These are phyloP conservation scores for Apiospora saccharicola DNA, from an alignment of 2,329 filamentous ascomycete genomes.

Conservation along the genomic window DNA sequence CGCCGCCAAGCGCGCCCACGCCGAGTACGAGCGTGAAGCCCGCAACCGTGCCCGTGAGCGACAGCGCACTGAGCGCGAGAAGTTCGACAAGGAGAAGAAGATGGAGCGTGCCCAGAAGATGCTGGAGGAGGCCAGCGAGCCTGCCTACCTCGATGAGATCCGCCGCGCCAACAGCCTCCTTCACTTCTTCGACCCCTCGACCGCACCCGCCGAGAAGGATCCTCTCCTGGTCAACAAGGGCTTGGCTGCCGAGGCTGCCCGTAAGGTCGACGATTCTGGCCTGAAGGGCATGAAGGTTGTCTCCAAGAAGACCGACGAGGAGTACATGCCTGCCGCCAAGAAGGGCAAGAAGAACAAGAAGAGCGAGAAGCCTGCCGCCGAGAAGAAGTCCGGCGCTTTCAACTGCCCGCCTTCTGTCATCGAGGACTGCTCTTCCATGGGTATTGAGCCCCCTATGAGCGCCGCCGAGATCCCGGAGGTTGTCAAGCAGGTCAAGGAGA, in stretches of 20 bases:
- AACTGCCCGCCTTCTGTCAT: slow-evolving; percentile 91
- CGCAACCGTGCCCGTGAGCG: slow-evolving; percentile 80
- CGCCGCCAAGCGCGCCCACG: slow-evolving; percentile 80
- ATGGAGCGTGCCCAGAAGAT: slow-evolving; percentile 79
- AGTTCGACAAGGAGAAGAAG: slow-evolving; percentile 73
- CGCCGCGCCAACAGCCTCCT: slow-evolving; percentile 86
- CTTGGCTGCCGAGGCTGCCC: slow-evolving; percentile 79
- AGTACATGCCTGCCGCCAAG: slow-evolving; percentile 82
- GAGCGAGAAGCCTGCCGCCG: slow-evolving; percentile 58
- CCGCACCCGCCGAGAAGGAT: slow-evolving; percentile 68
- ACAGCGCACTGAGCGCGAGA: slow-evolving; percentile 81
- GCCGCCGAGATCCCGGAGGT: slow-evolving; percentile 80
- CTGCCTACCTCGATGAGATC: slow-evolving; percentile 93
- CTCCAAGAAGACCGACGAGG: slow-evolving; percentile 89
- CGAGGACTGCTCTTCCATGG: slow-evolving; percentile 85
- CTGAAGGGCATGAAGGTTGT: slow-evolving; percentile 86
- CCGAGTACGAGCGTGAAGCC: slow-evolving; percentile 83
- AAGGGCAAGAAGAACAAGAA: slow-evolving; percentile 92
- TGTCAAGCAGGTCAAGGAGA: slow-evolving; percentile 89
- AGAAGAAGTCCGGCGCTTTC: slow-evolving; percentile 60
- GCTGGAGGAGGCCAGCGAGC: slow-evolving; percentile 82
- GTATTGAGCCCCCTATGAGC: slow-evolving; percentile 87
- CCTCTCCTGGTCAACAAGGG: slow-evolving; percentile 71
- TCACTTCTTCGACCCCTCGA: slow-evolving; percentile 85
- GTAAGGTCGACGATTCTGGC: slow-evolving; percentile 83